Conservation (phyloP, 768 basidiomycete species). For the Albatrellus ellisii region DNA sequence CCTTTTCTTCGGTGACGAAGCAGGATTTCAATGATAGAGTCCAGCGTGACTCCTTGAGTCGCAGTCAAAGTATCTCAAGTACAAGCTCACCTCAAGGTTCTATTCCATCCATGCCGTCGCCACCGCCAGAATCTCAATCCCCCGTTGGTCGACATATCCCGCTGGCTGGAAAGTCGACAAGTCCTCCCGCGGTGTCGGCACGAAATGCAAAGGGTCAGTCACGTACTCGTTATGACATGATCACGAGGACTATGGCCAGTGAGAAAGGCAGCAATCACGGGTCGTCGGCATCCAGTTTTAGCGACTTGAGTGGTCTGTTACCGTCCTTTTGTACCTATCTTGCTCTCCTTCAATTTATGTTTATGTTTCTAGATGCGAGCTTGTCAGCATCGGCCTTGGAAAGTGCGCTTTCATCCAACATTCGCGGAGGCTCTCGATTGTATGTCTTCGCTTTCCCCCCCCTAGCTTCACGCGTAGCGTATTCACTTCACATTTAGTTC, state of each 20-base stretch:
- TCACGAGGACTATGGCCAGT: conserved; percentile 26
- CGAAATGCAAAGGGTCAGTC: conserved; percentile 8
- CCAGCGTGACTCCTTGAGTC: conserved; percentile 19
- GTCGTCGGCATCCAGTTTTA: conserved; percentile 73
- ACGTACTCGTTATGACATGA: conserved; percentile 27
- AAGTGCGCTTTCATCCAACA: conserved; percentile 69
- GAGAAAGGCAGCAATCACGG: conserved; percentile 52
- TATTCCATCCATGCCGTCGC: conserved; percentile 72
- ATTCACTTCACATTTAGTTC: conserved; percentile 11
- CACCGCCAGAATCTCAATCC: conserved; percentile 41
- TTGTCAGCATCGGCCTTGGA: conserved; percentile 70
- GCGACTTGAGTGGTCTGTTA: conserved; percentile 68
- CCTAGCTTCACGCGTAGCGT: not conserved
- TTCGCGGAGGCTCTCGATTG: conserved; percentile 55
- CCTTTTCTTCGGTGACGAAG: not conserved
- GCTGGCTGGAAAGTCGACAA: conserved; percentile 2
- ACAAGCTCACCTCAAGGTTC: conserved; percentile 65
- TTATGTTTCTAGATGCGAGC: conserved; percentile 39
- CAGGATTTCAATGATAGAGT: conserved; percentile 28
- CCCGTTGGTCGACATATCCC: conserved; percentile 13
- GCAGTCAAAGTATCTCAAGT: conserved; percentile 65
- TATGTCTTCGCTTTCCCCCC: conserved; percentile 35
- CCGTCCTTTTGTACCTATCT: not conserved
- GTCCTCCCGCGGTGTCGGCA: conserved; percentile 2
- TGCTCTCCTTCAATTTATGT: not conserved